These are phyloP conservation scores for Talaromyces sp. DNA, from an alignment of 2,329 filamentous ascomycete genomes.

Conservation along the genomic window DNA sequence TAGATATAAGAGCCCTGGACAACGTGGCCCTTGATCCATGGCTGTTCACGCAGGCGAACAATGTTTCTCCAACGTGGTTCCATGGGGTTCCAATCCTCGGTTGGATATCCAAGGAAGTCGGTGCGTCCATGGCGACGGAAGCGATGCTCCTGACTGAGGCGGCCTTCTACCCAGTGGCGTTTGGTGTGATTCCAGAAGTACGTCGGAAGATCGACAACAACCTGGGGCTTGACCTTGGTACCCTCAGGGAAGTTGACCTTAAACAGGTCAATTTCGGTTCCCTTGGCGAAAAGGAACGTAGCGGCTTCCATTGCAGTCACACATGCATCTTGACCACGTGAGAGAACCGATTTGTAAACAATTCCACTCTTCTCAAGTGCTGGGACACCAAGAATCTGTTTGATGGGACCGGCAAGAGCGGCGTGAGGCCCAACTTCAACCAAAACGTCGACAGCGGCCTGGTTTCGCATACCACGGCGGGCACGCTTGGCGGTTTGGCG, in stretches of 20 bases:
- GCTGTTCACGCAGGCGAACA: constrained; percentile 16
- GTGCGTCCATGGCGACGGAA: not conserved
- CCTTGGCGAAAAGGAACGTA: not conserved
- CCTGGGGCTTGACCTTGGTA: not conserved
- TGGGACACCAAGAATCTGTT: constrained; percentile 15
- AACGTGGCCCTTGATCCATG: constrained; percentile 29
- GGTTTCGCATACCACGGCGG: not conserved
- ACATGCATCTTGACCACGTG: not conserved
- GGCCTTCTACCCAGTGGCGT: not conserved
- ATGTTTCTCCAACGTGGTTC: not conserved
- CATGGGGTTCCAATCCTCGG: not conserved
- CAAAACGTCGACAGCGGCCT: constrained; percentile 13
- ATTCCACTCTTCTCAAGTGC: not conserved
- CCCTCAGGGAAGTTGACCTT: not conserved
- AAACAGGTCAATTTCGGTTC: not conserved
- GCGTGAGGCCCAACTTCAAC: constrained; percentile 27
- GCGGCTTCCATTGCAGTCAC: not conserved
- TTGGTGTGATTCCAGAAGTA: constrained; percentile 6
- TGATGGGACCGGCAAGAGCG: constrained; percentile 22
- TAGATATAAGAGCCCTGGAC: constrained; percentile 26
- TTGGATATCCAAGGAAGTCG: not conserved
- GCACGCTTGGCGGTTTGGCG: not conserved
- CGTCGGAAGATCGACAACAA: constrained; percentile 8
- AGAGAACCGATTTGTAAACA: not conserved
- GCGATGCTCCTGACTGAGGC: not conserved